A percentile compares a stretch with the other conserved stretches of the same genome.
phyloP scores from a whole-genome alignment of 495 filamentous ascomycete genomes.

The Daldinia decipiens region DNA sequence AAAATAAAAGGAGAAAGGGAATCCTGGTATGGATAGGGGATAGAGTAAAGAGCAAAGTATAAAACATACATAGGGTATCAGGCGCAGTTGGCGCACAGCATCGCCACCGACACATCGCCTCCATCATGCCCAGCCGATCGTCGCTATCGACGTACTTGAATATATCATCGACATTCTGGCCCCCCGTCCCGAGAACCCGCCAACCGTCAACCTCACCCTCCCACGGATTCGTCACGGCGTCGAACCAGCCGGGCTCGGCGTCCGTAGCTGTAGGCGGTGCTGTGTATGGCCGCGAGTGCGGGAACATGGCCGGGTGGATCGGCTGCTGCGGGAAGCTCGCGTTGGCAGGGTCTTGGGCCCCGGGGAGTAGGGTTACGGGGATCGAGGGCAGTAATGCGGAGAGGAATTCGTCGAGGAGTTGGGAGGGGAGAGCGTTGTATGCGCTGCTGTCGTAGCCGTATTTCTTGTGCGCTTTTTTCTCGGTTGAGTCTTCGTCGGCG shows the following conservation, averaged over 20 bases:
- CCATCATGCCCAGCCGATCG: constrained; percentile 85
- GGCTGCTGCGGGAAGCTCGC: constrained; percentile 82
- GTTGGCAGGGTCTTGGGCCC: constrained; percentile 80
- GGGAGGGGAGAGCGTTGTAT: constrained; percentile 86
- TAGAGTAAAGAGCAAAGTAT: neutral
- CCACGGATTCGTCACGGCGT: constrained; percentile 93
- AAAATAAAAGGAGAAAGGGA: constrained; percentile 8
- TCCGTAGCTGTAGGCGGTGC: constrained; percentile 53
- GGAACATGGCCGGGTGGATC: constrained; percentile 85
- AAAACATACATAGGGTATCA: constrained; percentile 87
- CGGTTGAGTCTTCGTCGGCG: constrained; percentile 46
- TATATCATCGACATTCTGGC: constrained; percentile 93
- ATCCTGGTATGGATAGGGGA: neutral
- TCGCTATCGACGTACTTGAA: constrained; percentile 86
- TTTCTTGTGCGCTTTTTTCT: constrained; percentile 69
- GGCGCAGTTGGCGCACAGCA: constrained; percentile 94
- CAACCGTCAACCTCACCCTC: constrained; percentile 88
- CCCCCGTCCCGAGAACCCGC: constrained; percentile 83
- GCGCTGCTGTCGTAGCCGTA: constrained; percentile 92
- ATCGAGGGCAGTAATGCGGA: constrained; percentile 81
- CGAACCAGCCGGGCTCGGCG: constrained; percentile 76
- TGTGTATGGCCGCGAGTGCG: constrained; percentile 73
- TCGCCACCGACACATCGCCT: constrained; percentile 90
- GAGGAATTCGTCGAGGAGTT: constrained; percentile 84
- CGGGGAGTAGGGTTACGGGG: constrained; percentile 82